phyloP scores from a whole-genome alignment of 179 eudicot species.

The Carnegiea gigantea region DNA sequence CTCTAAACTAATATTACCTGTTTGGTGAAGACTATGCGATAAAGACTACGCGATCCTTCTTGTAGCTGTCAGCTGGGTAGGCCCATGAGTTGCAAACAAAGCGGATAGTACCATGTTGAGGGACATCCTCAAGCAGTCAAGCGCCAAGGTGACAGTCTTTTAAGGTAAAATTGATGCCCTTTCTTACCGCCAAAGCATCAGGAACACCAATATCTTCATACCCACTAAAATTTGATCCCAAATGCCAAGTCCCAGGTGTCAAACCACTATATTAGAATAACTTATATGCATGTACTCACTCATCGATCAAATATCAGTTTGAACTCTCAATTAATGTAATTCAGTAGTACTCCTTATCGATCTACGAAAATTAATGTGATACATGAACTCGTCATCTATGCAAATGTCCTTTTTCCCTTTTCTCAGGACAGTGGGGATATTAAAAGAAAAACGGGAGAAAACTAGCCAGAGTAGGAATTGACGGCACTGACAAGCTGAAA shows the following conservation, averaged over 20 bases:
- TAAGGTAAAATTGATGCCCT: slow-evolving; percentile 56
- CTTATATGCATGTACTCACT: too few species aligned
- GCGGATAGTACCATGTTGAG: slow-evolving; percentile 34
- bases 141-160: slow-evolving; percentile 39
- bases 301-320: too few species aligned
- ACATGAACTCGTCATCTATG: too few species aligned
- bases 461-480: slow-evolving; percentile 36
- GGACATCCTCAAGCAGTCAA: slow-evolving; percentile 45
- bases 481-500: slow-evolving; percentile 52
- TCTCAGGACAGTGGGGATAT: neutral
- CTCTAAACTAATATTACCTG: slow-evolving; percentile 28
- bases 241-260: slow-evolving; percentile 43
- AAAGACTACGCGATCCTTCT: slow-evolving; percentile 36
- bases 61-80: slow-evolving; percentile 42
- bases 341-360: too few species aligned
- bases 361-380: too few species aligned
- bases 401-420: too few species aligned
- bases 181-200: slow-evolving; percentile 48
- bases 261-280: slow-evolving; percentile 19
- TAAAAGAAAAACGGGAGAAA: neutral
- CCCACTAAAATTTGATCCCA: slow-evolving; percentile 47
- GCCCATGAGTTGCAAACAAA: slow-evolving; percentile 68
- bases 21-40: slow-evolving; percentile 54
- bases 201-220: slow-evolving; percentile 42
- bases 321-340: too few species aligned